A percentile compares a stretch with the other conserved stretches of the same genome.
phyloP scores from a whole-genome alignment of 495 filamentous ascomycete species.

The Pseudotulostoma volvatum region DNA sequence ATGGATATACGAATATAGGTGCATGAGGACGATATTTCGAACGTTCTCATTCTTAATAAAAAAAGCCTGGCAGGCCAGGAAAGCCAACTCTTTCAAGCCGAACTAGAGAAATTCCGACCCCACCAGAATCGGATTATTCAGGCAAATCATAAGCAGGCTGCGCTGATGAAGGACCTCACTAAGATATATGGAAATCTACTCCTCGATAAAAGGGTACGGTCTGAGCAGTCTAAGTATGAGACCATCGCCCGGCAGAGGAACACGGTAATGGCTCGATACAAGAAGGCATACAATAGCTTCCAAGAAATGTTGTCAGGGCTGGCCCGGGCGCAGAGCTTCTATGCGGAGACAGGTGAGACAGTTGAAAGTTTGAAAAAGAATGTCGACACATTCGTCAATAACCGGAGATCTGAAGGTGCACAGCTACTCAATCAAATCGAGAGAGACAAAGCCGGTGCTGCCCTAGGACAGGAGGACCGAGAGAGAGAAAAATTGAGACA shows the following conservation, averaged over 20 bases:
- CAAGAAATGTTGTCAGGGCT: conserved; percentile 78
- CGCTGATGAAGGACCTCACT: conserved; percentile 89
- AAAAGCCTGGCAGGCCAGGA: conserved; percentile 77
- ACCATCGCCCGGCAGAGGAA: conserved; percentile 66
- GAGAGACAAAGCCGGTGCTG: conserved; percentile 48
- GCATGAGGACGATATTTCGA: conserved; percentile 91
- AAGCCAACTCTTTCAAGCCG: conserved; percentile 74
- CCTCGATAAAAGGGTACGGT: conserved; percentile 83
- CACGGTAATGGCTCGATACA: conserved; percentile 71
- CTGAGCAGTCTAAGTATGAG: conserved; percentile 92
- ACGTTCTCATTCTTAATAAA: conserved; percentile 92
- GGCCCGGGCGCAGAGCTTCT: conserved; percentile 76
- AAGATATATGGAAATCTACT: conserved; percentile 73
- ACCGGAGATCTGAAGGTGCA: conserved; percentile 78
- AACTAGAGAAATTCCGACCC: conserved; percentile 90
- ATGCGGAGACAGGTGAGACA: conserved; percentile 87
- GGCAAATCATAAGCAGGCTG: conserved; percentile 83
- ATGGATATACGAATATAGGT: conserved; percentile 36
- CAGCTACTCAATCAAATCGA: conserved; percentile 82
- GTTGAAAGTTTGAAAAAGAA: conserved; percentile 93
- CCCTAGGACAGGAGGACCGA: conserved; percentile 59
- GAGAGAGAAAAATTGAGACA: conserved; percentile 75
- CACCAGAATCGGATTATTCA: conserved; percentile 83
- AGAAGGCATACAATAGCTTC: conserved; percentile 83
- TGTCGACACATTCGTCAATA: conserved; percentile 91